Conservation (phyloP, 768 basidiomycete species). For the Cystobasidium onofrii region DNA sequence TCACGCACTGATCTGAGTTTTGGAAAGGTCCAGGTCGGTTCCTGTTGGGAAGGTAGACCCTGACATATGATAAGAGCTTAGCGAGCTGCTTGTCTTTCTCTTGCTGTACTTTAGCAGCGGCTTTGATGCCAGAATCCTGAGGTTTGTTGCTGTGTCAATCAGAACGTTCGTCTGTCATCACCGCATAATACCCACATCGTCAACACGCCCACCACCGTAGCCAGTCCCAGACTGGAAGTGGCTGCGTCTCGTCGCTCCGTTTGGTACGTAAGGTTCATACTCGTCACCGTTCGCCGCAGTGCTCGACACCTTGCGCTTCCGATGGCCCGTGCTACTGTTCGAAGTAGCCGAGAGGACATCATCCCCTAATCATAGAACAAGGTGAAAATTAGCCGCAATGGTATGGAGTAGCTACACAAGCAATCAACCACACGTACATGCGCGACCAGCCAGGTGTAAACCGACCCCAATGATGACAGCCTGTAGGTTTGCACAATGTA, state of each 20-base stretch:
- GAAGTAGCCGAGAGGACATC: not conserved
- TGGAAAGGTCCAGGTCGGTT: slow-evolving; percentile 65
- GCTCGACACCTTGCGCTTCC: not conserved
- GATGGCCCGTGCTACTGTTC: not conserved
- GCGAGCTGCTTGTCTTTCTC: slow-evolving; percentile 67
- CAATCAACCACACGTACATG: slow-evolving; percentile 51
- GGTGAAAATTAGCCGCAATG: too few relatives aligned
- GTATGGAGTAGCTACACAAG: too few relatives aligned
- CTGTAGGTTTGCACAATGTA: slow-evolving; percentile 51
- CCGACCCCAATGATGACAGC: slow-evolving; percentile 87
- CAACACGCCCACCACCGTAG: slow-evolving; percentile 67
- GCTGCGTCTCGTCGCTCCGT: not conserved
- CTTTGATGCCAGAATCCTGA: slow-evolving; percentile 70
- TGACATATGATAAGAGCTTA: slow-evolving; percentile 59
- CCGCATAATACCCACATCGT: slow-evolving; percentile 71
- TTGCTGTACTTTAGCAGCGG: slow-evolving; percentile 65
- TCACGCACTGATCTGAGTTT: slow-evolving; percentile 73
- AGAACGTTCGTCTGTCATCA: slow-evolving; percentile 42
- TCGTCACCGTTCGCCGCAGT: not conserved
- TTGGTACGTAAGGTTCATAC: not conserved
- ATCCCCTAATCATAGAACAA: not conserved
- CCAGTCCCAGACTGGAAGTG: slow-evolving; percentile 64
- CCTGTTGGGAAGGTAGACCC: slow-evolving; percentile 72
- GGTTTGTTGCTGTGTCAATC: not conserved
- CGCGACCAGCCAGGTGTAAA: slow-evolving; percentile 70